phyloP scores from a whole-genome alignment of 2,329 filamentous ascomycete genomes.

The Harringtonia aguacate region DNA sequence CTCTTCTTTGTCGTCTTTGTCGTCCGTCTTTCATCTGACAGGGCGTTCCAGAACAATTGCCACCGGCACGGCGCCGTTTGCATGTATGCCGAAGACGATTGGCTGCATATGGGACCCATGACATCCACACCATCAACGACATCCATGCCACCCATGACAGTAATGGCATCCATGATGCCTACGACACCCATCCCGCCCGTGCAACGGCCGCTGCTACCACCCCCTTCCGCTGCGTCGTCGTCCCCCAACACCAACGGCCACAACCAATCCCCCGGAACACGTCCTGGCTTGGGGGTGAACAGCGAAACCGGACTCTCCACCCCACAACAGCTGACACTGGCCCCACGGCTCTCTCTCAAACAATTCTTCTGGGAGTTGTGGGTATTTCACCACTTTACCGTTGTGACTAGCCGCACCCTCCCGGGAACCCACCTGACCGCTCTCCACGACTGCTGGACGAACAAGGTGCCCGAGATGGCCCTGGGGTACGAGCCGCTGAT shows the following conservation, averaged over 20 bases:
- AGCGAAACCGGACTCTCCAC: too few species aligned
- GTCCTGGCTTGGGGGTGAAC: too few species aligned
- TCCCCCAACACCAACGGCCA: too few species aligned
- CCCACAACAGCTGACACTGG: not conserved
- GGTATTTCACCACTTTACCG: constrained; percentile 13
- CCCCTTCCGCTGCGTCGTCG: too few species aligned
- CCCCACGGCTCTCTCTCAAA: not conserved
- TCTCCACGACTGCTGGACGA: constrained; percentile 12
- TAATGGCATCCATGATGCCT: too few species aligned
- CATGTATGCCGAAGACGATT: too few species aligned
- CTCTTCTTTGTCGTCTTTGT: not conserved
- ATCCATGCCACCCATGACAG: not conserved
- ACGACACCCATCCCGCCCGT: too few species aligned
- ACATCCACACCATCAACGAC: not conserved
- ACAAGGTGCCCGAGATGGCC: constrained; percentile 13
- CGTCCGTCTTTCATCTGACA: not conserved
- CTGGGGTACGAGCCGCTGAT: constrained; percentile 14
- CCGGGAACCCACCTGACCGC: constrained; percentile 11
- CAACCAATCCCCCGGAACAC: too few species aligned
- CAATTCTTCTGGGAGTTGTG: constrained; percentile 14
- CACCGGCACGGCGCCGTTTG: constrained; percentile 4
- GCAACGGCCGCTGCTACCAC: too few species aligned
- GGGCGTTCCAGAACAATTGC: constrained; percentile 6
- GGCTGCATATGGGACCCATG: too few species aligned
- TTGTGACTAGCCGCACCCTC: constrained; percentile 11